Evolutionary conservation across 2,329 filamentous ascomycete species (phyloP), one percentile per base, ranked within the genome.

Genomic region (Aspergillus awamori): DNA sequence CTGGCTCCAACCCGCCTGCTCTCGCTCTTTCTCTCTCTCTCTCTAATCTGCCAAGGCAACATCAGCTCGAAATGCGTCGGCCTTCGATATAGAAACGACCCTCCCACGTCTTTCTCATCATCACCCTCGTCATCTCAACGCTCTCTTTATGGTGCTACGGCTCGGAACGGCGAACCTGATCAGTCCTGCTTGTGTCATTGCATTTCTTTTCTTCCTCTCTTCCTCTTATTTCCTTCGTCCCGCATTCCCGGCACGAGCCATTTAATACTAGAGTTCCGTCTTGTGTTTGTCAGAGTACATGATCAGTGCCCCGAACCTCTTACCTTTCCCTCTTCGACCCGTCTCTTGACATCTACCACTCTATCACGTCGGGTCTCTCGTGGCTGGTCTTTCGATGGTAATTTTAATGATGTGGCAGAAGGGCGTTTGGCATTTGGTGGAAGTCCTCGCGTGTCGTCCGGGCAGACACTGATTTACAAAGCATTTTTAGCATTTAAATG

Each of bases 101-200:
- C 65, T 66, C 55, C 45, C 66, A 68, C 66, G 62, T 70, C 70
- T 36, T 60, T 57, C 53, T 62, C 64, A 52, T 63, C 61, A 62
- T 60, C 49, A 38, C 41, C 48, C 51, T 64, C 62, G 63, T 65
- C 59, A 52, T 67, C 38, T 57, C 64, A 72, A 71, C 73, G 69
- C 68, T 72, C 68, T 69, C 33, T 69, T 74, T 65, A 76, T 70
- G 74, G 74, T 74, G 72, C 71, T 69, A 75, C 68, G 71, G 73
- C 67, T 74, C 65, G 72, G 71, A 74, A 74, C 69, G 73, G 72
- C 74, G 72, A 74, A 74, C 65, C 69, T 72, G 61, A 68, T 56
- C 28, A 63, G 67, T 64, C 62, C 55, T 56, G 60, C 58, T 64
- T 59, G 59, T 56, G 39, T 59, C 63, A 54, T 59, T 59, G 39